These are phyloP conservation scores for Pholiota adiposa DNA, from an alignment of 1,284 basidiomycete species.

Conservation along the genomic window DNA sequence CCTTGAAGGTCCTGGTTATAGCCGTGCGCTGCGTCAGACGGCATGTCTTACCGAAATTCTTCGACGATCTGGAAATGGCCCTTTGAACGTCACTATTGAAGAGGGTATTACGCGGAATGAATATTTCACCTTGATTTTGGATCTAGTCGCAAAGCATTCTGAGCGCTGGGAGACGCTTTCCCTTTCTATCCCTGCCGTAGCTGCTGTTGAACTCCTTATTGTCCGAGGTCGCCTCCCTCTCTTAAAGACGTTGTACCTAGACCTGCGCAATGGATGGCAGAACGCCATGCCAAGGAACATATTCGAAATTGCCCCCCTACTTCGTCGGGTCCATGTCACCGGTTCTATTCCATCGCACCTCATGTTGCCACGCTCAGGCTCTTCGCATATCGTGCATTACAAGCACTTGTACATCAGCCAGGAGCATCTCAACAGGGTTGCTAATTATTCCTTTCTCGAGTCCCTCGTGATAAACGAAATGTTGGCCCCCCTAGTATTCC, in stretches of 20 bases:
- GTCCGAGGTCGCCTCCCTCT: slow-evolving; percentile 15
- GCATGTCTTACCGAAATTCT: slow-evolving; percentile 19
- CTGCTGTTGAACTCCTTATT: slow-evolving; percentile 10
- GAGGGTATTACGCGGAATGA: not conserved
- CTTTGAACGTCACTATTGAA: slow-evolving; percentile 16
- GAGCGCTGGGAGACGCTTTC: slow-evolving; percentile 22
- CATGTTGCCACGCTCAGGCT: slow-evolving; percentile 14
- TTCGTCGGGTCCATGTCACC: slow-evolving; percentile 19
- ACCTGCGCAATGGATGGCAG: slow-evolving; percentile 12
- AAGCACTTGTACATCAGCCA: slow-evolving; percentile 14
- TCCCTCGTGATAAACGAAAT: slow-evolving; percentile 7
- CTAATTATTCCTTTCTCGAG: not conserved
- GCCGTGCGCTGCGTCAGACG: not conserved
- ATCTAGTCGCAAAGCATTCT: slow-evolving; percentile 20
- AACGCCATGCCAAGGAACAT: slow-evolving; percentile 11
- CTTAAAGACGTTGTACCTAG: slow-evolving; percentile 18
- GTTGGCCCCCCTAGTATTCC: not conserved
- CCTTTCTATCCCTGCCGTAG: slow-evolving; percentile 12
- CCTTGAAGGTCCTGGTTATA: not conserved
- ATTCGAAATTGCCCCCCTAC: slow-evolving; percentile 21
- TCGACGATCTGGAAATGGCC: slow-evolving; percentile 15
- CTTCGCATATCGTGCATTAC: slow-evolving; percentile 20
- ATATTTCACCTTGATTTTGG: slow-evolving; percentile 22
- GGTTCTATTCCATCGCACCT: slow-evolving; percentile 17
- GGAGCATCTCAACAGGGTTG: not conserved